A percentile compares a stretch with the other conserved stretches of the same genome.
Conservation (phyloP, 257 asterid genomes). For the Eustoma russellianum region DNA sequence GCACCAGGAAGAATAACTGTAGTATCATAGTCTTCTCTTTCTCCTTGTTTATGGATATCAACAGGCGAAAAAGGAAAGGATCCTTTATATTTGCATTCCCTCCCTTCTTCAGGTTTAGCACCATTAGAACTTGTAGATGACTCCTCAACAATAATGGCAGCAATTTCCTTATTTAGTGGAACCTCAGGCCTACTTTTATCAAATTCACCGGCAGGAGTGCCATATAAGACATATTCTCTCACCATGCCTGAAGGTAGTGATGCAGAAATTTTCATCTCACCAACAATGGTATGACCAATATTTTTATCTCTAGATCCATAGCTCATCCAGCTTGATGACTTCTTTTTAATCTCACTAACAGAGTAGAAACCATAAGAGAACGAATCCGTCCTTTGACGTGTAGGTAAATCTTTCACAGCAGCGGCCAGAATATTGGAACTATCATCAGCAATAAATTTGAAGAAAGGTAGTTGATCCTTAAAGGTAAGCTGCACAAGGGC, state of each 20-base stretch:
- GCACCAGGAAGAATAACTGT: slow-evolving; percentile 74
- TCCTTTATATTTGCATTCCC: slow-evolving; percentile 14
- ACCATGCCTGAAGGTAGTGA: slow-evolving; percentile 15
- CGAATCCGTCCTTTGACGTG: slow-evolving; percentile 35
- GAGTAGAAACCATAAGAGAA: slow-evolving; percentile 63
- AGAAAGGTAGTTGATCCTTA: slow-evolving; percentile 69
- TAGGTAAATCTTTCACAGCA: slow-evolving; percentile 45
- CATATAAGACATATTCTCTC: slow-evolving; percentile 60
- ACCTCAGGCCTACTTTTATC: slow-evolving; percentile 43
- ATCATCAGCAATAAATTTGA: slow-evolving; percentile 61
- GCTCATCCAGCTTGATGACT: slow-evolving; percentile 66
- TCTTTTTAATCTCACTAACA: slow-evolving; percentile 63
- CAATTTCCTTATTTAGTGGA: slow-evolving; percentile 52
- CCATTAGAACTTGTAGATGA: slow-evolving; percentile 14
- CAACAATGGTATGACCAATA: slow-evolving; percentile 52
- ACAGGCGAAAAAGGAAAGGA: slow-evolving; percentile 4
- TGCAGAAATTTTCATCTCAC: slow-evolving; percentile 66
- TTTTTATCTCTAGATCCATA: slow-evolving; percentile 63
- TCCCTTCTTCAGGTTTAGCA: slow-evolving; percentile 11
- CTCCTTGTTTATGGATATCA: slow-evolving; percentile 10
- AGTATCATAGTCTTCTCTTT: slow-evolving; percentile 15
- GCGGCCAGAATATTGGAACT: slow-evolving; percentile 74
- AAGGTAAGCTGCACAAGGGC: slow-evolving; percentile 74
- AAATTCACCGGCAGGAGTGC: slow-evolving; percentile 33
- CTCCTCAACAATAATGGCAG: slow-evolving; percentile 49